Conservation (phyloP, 2,329 filamentous ascomycete species). For the Pestalotiopsis sp. region DNA sequence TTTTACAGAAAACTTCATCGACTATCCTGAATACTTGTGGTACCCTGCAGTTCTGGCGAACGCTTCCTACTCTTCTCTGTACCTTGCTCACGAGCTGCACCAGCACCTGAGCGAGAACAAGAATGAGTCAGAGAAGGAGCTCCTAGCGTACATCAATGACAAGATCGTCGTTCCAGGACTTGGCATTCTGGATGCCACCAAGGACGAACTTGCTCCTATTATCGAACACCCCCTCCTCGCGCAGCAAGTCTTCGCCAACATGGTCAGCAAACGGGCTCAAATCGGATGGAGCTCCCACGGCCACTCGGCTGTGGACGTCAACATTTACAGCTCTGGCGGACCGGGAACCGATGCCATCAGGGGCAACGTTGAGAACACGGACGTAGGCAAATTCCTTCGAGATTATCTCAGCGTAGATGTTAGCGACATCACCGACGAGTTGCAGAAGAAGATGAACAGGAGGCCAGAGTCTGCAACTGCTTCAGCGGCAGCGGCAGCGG, state of each 20-base stretch:
- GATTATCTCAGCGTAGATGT: slow-evolving; percentile 82
- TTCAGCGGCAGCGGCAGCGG: slow-evolving; percentile 15
- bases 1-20: slow-evolving; percentile 49
- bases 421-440: slow-evolving; percentile 73
- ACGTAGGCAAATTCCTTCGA: slow-evolving; percentile 81
- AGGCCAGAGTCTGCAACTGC: slow-evolving; percentile 16
- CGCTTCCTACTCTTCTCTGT: slow-evolving; percentile 77
- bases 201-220: slow-evolving; percentile 71
- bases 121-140: slow-evolving; percentile 35
- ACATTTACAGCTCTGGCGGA: slow-evolving; percentile 84
- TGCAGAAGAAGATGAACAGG: slow-evolving; percentile 58
- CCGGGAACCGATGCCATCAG: slow-evolving; percentile 64
- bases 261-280: slow-evolving; percentile 85
- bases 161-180: slow-evolving; percentile 71
- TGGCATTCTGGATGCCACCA: slow-evolving; percentile 74
- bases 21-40: slow-evolving; percentile 70
- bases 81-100: slow-evolving; percentile 65
- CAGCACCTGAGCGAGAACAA: slow-evolving; percentile 52
- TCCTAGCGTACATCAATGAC: slow-evolving; percentile 68
- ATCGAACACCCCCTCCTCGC: slow-evolving; percentile 59
- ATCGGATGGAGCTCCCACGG: slow-evolving; percentile 95
- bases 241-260: slow-evolving; percentile 70
- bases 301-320: slow-evolving; percentile 92
- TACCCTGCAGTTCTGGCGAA: slow-evolving; percentile 76
- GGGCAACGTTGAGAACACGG: slow-evolving; percentile 94